A percentile compares a stretch with the other conserved stretches of the same genome.
Evolutionary conservation across 805 yeast genomes (phyloP).

Genomic region (Wickerhamomyces xylosicus): DNA sequence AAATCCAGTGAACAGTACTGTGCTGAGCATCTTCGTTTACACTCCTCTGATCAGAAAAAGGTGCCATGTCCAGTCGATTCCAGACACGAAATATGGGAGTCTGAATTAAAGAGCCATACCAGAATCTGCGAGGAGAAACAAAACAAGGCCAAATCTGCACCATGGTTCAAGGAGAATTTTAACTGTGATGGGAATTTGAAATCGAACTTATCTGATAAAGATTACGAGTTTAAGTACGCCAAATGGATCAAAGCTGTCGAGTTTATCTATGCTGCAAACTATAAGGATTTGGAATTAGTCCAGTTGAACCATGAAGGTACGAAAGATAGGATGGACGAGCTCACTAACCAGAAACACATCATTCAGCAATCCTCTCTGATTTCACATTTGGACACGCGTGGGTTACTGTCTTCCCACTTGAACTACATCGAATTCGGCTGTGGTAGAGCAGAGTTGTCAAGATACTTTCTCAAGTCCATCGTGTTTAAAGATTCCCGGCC

Average conservation of each 20-base stretch:
- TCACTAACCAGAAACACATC: constrained; percentile 63
- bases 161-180: constrained; percentile 40
- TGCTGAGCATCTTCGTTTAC: constrained; percentile 42
- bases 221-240: constrained; percentile 11
- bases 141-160: constrained; percentile 21
- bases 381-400: constrained; percentile 43
- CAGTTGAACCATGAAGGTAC: constrained; percentile 18
- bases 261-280: constrained; percentile 23
- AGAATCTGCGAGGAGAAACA: constrained; percentile 45
- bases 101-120: constrained; percentile 44
- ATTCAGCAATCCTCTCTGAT: constrained; percentile 74
- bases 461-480: constrained; percentile 39
- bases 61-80: constrained; percentile 73
- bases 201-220: not conserved
- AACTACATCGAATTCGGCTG: constrained; percentile 77
- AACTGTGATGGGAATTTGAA: constrained; percentile 23
- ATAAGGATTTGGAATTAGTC: constrained; percentile 20
- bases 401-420: constrained; percentile 25
- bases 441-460: constrained; percentile 77
- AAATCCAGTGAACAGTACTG: constrained; percentile 40
- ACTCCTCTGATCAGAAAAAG: constrained; percentile 24
- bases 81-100: constrained; percentile 61
- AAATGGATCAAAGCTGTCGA: constrained; percentile 26
- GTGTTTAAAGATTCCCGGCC: constrained; percentile 7
- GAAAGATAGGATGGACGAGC: constrained; percentile 21